Base-by-base conservation (phyloP, 129 eudicot species). In the Pseudognaphalium luteoalbum region DNA sequence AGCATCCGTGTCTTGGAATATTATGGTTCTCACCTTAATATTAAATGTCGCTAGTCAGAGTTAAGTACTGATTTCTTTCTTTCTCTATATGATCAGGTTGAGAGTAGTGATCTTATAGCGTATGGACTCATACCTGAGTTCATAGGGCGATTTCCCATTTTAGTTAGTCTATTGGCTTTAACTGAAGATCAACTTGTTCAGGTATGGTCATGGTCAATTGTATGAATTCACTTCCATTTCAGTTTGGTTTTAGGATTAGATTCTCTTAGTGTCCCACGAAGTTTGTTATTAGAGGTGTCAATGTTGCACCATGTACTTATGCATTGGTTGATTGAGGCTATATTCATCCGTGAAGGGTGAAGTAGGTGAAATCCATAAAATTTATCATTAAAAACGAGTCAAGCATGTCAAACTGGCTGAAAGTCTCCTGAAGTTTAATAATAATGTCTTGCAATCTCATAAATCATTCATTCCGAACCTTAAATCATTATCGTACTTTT, bases 51-150 rank as follows among this genome's bases (percentile, higher is more conserved):
- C 12, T 2, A 35, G 30, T 41, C 17, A 2, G 20, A 34, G 70
- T 25, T 60, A 60, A 29, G 5, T 42, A 42, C 20, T 60, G 17
- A 5, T 41, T 41, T 54, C 5, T 57, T 1, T 20, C 10, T 64
- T 16, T 22, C 19, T 21, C n/a, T 30, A 12, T 7, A 11, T 84
- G 70, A 76, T 51, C 94, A 93, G 98, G 98, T 88, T 54, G 96
- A 93, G 78, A 93, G 98, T 80, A 85, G 93, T 85, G 98, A 93
- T 88, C 96, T 93, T 72, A 87, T 93, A 39, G 93, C 91, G 7
- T 93, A 91, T 73, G 97, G 98, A 68, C 96, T 93, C 71, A 93
- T 93, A 72, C 98, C 98, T 22, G 98, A 93, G 79, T 93, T 90
- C 78, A 83, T 91, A 70, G 98, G 98, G 58, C 92, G 98, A 58